Percentiles rank a stretch among this genome's conserved stretches.
These are phyloP conservation scores for Samsoniella hepiali DNA, from an alignment of 2,329 filamentous ascomycete species.

Conservation along the genomic window DNA sequence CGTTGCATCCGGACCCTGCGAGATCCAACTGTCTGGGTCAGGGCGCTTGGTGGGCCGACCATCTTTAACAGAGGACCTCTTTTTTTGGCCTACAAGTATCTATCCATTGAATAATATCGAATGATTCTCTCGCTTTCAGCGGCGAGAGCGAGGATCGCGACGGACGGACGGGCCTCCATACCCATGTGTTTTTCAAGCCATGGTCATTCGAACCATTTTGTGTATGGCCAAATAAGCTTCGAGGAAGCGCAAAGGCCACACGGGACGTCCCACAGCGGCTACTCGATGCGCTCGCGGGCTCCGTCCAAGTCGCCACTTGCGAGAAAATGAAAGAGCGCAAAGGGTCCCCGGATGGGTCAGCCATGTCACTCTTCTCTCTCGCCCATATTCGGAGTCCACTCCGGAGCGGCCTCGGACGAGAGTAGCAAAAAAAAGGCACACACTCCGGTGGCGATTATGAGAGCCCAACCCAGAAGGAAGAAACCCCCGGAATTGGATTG, in stretches of 20 bases:
- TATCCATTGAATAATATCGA: background rate
- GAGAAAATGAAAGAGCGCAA: background rate
- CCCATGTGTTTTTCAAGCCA: background rate
- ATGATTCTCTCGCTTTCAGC: background rate
- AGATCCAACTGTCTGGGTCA: background rate
- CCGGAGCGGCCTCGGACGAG: background rate
- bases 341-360: background rate
- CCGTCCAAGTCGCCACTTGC: background rate
- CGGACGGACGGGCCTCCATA: background rate
- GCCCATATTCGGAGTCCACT: background rate
- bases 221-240: background rate
- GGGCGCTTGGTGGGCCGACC: background rate
- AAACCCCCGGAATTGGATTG: constrained; percentile 4
- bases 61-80: background rate
- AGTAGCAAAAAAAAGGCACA: background rate
- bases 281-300: constrained; percentile 4
- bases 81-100: no score
- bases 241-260: background rate
- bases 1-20: background rate
- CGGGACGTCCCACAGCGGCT: constrained; percentile 17
- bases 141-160: background rate
- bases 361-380: background rate
- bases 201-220: background rate
- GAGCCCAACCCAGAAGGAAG: background rate
- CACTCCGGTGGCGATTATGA: background rate